Evolutionary conservation across 306 rosid genomes (phyloP).

Genomic region (Hylodesmum podocarpum): DNA sequence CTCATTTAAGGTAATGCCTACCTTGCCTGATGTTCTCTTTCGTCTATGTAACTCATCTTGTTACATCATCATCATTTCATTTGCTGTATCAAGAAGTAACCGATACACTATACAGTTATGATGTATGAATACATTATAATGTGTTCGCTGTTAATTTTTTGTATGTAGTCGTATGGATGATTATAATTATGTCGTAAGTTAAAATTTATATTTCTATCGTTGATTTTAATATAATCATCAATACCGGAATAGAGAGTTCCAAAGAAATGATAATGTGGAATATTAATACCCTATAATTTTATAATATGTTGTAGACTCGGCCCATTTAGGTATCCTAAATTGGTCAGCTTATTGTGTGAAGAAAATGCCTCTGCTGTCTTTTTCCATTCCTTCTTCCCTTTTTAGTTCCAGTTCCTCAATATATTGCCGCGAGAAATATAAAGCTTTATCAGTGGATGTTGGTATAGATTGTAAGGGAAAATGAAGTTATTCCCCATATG

Average conservation of each 20-base stretch:
- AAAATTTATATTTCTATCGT: not conserved
- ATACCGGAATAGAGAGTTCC: not conserved
- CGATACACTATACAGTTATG: not conserved
- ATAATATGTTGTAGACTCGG: not conserved
- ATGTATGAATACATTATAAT: not conserved
- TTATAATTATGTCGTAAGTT: not conserved
- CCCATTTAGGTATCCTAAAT: not conserved
- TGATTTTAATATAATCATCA: not conserved
- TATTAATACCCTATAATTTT: not conserved
- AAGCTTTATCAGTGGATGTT: not conserved
- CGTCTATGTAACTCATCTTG: not conserved
- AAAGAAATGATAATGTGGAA: not conserved
- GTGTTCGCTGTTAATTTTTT: not conserved
- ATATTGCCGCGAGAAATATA: not conserved
- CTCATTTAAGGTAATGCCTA: slow-evolving; percentile 81
- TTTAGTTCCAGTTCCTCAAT: not conserved
- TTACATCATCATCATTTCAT: not conserved
- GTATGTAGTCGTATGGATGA: not conserved
- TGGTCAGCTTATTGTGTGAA: not conserved
- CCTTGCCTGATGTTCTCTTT: slow-evolving; percentile 2
- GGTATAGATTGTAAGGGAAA: slow-evolving; percentile 4
- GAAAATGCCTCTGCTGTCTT: not conserved
- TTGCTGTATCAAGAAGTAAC: not conserved
- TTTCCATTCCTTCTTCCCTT: not conserved
- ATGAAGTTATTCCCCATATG: not conserved